Conservation (phyloP, 2,329 filamentous ascomycete genomes). For the Coniochaeta sp. region DNA sequence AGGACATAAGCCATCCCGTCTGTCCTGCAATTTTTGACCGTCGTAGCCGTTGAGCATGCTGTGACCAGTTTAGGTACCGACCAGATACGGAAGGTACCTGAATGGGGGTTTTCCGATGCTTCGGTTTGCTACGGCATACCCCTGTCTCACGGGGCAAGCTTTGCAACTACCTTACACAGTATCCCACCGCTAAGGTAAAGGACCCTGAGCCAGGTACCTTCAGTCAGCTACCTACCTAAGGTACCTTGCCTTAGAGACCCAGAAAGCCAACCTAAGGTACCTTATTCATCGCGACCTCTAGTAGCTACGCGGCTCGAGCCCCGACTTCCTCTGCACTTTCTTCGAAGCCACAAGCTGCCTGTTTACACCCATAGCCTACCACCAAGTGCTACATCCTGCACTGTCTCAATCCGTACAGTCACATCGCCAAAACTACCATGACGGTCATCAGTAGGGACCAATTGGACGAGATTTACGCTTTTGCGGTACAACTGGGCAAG, state of each 20-base stretch:
- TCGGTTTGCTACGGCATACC: neutral
- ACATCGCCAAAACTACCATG: neutral
- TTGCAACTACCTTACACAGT: too few relatives aligned
- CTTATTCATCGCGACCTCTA: neutral
- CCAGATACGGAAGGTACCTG: too few relatives aligned
- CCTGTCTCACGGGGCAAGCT: neutral
- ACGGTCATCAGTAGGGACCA: conserved; percentile 31
- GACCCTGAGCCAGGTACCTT: too few relatives aligned
- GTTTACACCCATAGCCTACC: too few relatives aligned
- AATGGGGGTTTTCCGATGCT: neutral
- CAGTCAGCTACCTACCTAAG: too few relatives aligned
- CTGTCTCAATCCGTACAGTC: neutral
- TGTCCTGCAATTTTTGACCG: too few relatives aligned
- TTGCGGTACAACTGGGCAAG: conserved; percentile 63
- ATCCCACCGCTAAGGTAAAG: too few relatives aligned
- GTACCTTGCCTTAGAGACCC: too few relatives aligned
- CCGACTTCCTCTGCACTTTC: neutral
- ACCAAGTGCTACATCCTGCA: neutral
- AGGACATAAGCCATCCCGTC: too few relatives aligned
- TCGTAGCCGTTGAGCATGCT: too few relatives aligned
- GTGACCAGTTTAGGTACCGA: too few relatives aligned
- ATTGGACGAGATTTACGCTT: conserved; percentile 58
- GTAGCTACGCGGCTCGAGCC: neutral
- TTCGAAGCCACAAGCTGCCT: neutral
- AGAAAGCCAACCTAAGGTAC: too few relatives aligned